Evolutionary conservation across 306 rosid species (phyloP).

Genomic region (Lagenaria siceraria): DNA sequence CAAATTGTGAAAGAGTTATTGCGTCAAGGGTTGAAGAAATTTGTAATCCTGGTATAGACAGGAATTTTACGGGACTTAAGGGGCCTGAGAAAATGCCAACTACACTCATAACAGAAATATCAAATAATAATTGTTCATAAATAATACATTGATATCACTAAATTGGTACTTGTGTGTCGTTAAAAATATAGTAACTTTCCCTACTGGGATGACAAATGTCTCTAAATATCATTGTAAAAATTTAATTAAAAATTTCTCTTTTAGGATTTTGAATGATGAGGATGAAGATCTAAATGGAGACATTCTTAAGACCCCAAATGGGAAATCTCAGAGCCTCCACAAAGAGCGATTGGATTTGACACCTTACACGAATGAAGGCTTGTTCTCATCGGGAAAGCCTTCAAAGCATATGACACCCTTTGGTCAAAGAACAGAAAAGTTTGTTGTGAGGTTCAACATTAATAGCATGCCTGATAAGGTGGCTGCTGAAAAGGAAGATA

Average conservation of each 20-base stretch:
- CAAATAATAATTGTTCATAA: not conserved
- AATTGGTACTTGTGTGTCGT: not conserved
- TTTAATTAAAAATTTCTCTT: not conserved
- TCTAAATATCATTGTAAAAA: not conserved
- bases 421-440: conserved; percentile 54
- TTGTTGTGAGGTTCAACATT: conserved; percentile 49
- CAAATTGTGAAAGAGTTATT: not conserved
- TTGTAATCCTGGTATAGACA: not conserved
- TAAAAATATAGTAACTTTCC: not conserved
- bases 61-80: not conserved
- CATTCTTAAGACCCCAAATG: conserved; percentile 49
- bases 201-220: not conserved
- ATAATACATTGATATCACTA: not conserved
- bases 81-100: not conserved
- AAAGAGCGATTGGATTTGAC: conserved; percentile 39
- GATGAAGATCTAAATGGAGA: conserved; percentile 37
- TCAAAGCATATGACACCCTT: conserved; percentile 54
- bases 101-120: not conserved
- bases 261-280: conserved; percentile 54
- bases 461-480: conserved; percentile 29
- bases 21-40: not conserved
- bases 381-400: conserved; percentile 50
- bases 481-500: conserved; percentile 24
- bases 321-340: conserved; percentile 17
- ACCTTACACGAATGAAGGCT: conserved; percentile 38